Base-by-base conservation (phyloP, 2,329 filamentous ascomycete species). In the Nemania sp. region DNA sequence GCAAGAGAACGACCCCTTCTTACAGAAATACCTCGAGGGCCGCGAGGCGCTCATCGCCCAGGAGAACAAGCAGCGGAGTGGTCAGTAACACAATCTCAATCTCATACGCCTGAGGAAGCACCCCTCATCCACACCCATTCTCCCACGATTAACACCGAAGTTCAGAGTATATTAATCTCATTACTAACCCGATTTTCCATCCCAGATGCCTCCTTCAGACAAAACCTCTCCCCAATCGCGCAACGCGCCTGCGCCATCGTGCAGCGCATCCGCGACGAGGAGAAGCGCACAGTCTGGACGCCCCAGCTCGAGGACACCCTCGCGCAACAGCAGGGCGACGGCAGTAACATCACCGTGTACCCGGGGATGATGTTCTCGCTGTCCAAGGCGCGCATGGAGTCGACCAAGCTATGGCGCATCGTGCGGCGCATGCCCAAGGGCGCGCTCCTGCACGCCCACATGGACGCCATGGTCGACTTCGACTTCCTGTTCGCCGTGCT, bases 351-450 rank as follows among this genome's bases (percentile, higher is more conserved):
- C 68, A 88, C 89, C 72, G 83, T 95, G 58, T 93, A 92, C 77
- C 93, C 93, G 0, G 94, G 94, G 11, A 97, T 97, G 91, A 96
- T 97, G 92, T 98, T 97, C 80, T 90, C 88, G 41, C 85, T 95
- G 41, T 93, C 93, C 73, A 95, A 94, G 79, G 87, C 90, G n/a
- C 88, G 89, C 43, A 97, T 97, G 89, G 93, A 97, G 80, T 85
- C 85, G 73, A 97, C 93, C 15, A 90, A 90, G 76, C 84, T 98
- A 26, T 98, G 93, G 93, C 86, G 89, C 71, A 96, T 98, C 73
- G 87, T 97, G 18, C 88, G 90, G 67, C 87, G 84, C 71, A 93
- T 98, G 92, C 95, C 95, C 29, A 98, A 98, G 79, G 96, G 95
- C 13, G 86, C 90, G 8, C 83, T 97, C 32, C 82, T 97, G 68